Base-by-base conservation (phyloP, 2,329 filamentous ascomycete genomes). In the Neofusicoccum sp. region DNA sequence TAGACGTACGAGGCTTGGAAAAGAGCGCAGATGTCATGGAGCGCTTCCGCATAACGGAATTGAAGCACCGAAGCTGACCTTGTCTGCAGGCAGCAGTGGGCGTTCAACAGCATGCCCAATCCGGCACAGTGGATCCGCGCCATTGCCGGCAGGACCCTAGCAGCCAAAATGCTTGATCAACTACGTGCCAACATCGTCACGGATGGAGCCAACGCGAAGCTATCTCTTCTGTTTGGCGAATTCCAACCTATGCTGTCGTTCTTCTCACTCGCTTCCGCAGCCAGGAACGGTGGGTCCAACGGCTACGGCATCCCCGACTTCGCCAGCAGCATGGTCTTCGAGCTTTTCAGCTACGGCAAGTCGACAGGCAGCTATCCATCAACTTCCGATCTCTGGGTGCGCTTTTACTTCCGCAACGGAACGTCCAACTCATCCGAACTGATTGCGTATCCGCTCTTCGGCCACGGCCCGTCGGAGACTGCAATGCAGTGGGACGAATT, bases 341-440 rank as follows among this genome's bases (percentile, higher is more conserved):
- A 86, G 67, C 75, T 86, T 9, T 84, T 80, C 71, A 81, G 79
- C 63, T 56, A 58, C 52, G 50, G 43, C 16, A 5, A n/a, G 37
- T 43, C 54, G 3, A 28, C 37, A 3, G 58, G 39, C 33, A 66
- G 69, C 41, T 83, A 81, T 61, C 80, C 81, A 0, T 56, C 66
- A 12, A 68, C 69, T 0, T 70, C 75, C 3, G 77, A 86, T 28
- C 77, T 88, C 44, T 84, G 75, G 71, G 81, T 87, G 34, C 80
- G 83, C 22, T 85, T 87, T 70, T 76, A 81, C 63, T 82, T 84
- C 73, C 83, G 82, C 67, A 87, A 88, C 67, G 84, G 83, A 54
- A 85, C 84, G 0, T 74, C 76, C 29, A 58, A 65, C 9, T 65
- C 72, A 28, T 70, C 71, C 34, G 67, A 68, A 1, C 76, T 78